Evolutionary conservation across 83 land plant species (phyloP), one percentile per base, ranked within the genome.

Genomic region (Diphasiastrum complanatum): DNA sequence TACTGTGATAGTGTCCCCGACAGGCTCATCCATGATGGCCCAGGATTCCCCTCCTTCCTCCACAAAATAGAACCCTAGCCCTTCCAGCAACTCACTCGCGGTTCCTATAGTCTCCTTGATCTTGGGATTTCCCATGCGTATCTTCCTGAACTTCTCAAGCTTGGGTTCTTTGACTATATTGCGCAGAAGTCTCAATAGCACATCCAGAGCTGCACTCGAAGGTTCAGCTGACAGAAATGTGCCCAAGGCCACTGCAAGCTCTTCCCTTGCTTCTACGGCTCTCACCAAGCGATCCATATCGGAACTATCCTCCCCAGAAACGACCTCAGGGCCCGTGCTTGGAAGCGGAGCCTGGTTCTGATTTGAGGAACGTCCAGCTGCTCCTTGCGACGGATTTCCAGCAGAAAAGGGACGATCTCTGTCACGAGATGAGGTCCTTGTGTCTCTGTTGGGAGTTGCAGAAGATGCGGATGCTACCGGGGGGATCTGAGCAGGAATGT

Each of bases 101-200:
- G 68, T 75, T 3, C 82, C 80, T 33, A 90, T 40, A 5, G 83
- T 83, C 51, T 86, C 85, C 50, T 74, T 71, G 1, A 83, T 86
- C 64, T 75, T 90, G 4, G 85, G 83, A 66, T 86, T 86, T 29
- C 78, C 70, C 83, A 90, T 70, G 37, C 96, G 53, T 24, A 90
- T 57, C 51, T 68, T 77, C 58, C 92, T 53, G 61, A 83, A 90
- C 72, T 86, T 90, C 0, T 61, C 72, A 68, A 74, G 74, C 18
- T 54, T 69, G 6, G 96, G 92, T 5, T 81, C 93, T 64, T 38
- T 69, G 1, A 64, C 75, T 10, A 90, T 64, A 62, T 90, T 86
- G 72, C 74, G 58, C 52, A 90, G 52, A 55, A 90, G 47, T 75
- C 52, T 75, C 5, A 71, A 28, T 6, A 90, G 65, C 18, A 90